Evolutionary conservation across 2,329 filamentous ascomycete species (phyloP).

Genomic region (Penicillium sp.): DNA sequence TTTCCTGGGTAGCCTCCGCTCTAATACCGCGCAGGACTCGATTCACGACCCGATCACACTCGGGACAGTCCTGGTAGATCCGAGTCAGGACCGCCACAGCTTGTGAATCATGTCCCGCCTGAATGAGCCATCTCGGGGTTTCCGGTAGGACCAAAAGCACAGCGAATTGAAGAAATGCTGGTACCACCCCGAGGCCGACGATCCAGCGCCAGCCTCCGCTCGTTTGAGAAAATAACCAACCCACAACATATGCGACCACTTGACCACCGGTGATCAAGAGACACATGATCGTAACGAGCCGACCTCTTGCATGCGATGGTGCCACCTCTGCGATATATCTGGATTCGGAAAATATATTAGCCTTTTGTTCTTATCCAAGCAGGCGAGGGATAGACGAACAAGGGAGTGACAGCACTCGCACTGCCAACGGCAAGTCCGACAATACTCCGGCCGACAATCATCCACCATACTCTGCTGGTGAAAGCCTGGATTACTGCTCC

Average conservation of each 20-base stretch:
- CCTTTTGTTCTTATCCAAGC: background rate
- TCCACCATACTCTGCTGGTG: constrained; percentile 43
- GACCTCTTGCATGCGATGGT: constrained; percentile 72
- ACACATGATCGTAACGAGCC: constrained; percentile 77
- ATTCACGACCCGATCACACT: constrained; percentile 53
- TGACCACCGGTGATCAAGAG: constrained; percentile 86
- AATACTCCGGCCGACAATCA: constrained; percentile 49
- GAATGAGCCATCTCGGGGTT: constrained; percentile 84
- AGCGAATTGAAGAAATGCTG: constrained; percentile 69
- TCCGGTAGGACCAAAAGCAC: constrained; percentile 77
- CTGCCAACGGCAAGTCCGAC: constrained; percentile 50
- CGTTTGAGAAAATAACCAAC: constrained; percentile 69
- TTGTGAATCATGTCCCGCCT: constrained; percentile 60
- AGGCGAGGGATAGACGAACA: constrained; percentile 46
- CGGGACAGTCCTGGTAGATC: constrained; percentile 58
- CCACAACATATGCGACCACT: constrained; percentile 81
- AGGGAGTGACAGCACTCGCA: constrained; percentile 73
- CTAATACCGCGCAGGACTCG: constrained; percentile 69
- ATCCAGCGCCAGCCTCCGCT: constrained; percentile 81
- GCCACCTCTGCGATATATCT: constrained; percentile 83
- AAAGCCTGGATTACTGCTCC: constrained; percentile 47
- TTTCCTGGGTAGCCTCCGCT: constrained; percentile 70
- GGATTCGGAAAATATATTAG: background rate
- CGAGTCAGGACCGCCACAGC: constrained; percentile 66
- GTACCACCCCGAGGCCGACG: constrained; percentile 79